Base-by-base conservation (phyloP, 139 green algal species). In the Chlorella sorokiniana region DNA sequence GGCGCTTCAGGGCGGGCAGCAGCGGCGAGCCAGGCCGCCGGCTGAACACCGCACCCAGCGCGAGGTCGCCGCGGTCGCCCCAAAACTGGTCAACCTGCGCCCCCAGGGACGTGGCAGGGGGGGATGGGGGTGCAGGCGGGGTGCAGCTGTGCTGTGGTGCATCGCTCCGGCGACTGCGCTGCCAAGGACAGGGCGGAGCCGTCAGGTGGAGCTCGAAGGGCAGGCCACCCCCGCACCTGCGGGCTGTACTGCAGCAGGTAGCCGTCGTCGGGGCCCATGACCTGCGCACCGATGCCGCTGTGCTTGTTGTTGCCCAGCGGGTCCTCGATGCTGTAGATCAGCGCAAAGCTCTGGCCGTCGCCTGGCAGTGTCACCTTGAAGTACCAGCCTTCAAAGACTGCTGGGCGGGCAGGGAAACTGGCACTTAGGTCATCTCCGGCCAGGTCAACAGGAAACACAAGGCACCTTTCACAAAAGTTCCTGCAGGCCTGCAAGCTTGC, bases 371-470 rank as follows among this genome's bases (percentile, higher is more conserved):
- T 93, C 1, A 99, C 90, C 81, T 93, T 79, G 40, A 94, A 98
- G 85, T 99, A 99, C 96, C 96, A 99, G 3, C 96, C 96, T 81
- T 99, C 96, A 81, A 98, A 98, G 86, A 98, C 91, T 76, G 22
- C 91, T 31, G 4, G 69, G 27, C 4, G 14, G 44, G 29, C 42
- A 61, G n/a, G 64, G 16, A 2, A 40, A 35, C 9, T 40, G 68
- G 4, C 0, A n/a, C 18, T 14, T 25, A 52, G 25, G 67, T 7
- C 14, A 4, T 20, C 52, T 23, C 27, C 27, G 59, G 27, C 35
- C 4, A 33, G 63, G 4, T 14, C 11, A 25, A 10, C 25, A 29
- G 3, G 9, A 69, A 41, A 69, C 7, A 10, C 31, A 23, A 10
- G 3, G 62, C 31, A 69, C 31, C 31, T 29, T 31, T 69, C 62